Conservation (phyloP, 345 rosid genomes). For the Eucalyptus pauciflora region DNA sequence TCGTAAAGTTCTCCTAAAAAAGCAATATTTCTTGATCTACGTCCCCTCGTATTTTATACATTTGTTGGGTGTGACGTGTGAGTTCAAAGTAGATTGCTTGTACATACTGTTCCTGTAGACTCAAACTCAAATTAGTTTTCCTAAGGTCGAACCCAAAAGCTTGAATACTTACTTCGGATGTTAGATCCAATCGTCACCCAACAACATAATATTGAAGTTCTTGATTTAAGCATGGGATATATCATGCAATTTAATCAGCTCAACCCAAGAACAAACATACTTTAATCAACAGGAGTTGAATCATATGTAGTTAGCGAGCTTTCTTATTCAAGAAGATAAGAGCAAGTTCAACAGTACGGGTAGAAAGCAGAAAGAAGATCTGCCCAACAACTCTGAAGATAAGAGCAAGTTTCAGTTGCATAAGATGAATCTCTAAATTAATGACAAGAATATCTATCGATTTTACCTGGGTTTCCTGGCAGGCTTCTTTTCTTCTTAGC, state of each 20-base stretch:
- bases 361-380: neutral
- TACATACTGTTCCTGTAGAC: neutral
- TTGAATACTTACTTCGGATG: neutral
- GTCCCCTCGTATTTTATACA: neutral
- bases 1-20: neutral
- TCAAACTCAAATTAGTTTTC: neutral
- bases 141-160: neutral
- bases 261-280: neutral
- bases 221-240: neutral
- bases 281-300: neutral
- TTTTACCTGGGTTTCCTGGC: neutral
- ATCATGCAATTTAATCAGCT: neutral
- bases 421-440: neutral
- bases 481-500: constrained; percentile 3
- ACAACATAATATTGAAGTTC: neutral
- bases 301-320: neutral
- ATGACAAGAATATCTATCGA: neutral
- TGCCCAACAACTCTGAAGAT: neutral
- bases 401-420: neutral
- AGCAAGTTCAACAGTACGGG: neutral
- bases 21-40: neutral
- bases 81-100: neutral
- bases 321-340: neutral
- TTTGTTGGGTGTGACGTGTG: neutral
- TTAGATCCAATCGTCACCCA: neutral